phyloP scores from a whole-genome alignment of 441 rosid genomes.

The Gossypium schwendimanii region DNA sequence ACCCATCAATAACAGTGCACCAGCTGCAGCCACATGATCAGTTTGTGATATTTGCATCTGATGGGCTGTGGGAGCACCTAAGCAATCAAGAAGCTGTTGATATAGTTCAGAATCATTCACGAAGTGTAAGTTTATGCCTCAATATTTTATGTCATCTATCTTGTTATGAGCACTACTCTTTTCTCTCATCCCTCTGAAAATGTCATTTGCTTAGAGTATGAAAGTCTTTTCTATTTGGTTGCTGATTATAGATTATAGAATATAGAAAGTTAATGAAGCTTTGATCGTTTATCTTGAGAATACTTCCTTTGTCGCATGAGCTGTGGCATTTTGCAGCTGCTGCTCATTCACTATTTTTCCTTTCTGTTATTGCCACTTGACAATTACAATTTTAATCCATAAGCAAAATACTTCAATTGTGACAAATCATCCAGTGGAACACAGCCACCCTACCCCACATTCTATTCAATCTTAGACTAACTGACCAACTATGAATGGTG shows the following conservation, averaged over 20 bases:
- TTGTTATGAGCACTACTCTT: background rate
- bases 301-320: background rate
- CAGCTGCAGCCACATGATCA: conserved; percentile 60
- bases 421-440: background rate
- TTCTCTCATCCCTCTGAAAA: background rate
- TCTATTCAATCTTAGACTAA: background rate
- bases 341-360: background rate
- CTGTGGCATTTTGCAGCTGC: background rate
- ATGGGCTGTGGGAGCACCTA: conserved; percentile 97
- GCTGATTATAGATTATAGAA: background rate
- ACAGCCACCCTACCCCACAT: background rate
- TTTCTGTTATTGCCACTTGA: background rate
- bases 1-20: conserved; percentile 65
- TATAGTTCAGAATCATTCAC: conserved; percentile 64
- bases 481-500: too few relatives aligned
- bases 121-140: conserved; percentile 40
- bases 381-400: background rate
- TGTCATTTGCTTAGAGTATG: background rate
- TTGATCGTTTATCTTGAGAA: background rate
- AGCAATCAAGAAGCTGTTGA: conserved; percentile 96
- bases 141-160: background rate
- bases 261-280: background rate
- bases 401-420: background rate
- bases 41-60: conserved; percentile 55
- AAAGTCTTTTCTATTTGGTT: background rate